Percentiles rank a stretch among this genome's conserved stretches.
Evolutionary conservation across 202 grass and related monocot species (phyloP).

Genomic region (Setaria viridis): DNA sequence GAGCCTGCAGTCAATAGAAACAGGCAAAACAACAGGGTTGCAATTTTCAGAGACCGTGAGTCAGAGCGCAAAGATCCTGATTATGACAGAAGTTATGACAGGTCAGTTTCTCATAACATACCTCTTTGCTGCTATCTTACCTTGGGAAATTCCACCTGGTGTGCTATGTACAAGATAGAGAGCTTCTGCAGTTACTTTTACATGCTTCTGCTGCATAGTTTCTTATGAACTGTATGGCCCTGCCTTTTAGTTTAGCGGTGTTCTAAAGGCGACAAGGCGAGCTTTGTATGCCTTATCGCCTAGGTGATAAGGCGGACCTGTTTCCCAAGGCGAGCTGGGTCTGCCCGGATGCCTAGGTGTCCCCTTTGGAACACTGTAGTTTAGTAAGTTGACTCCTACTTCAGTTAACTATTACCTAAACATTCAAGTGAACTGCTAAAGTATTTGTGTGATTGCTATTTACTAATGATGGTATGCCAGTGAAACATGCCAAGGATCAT

Average conservation of each 20-base stretch:
- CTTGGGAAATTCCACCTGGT: neutral
- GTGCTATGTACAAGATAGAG: neutral
- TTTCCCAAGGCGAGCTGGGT: too few relatives aligned
- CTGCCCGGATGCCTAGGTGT: too few relatives aligned
- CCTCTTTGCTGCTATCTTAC: constrained; percentile 5
- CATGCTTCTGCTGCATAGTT: neutral
- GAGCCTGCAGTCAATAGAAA: constrained; percentile 55
- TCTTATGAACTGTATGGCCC: neutral
- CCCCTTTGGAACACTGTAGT: too few relatives aligned
- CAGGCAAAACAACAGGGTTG: constrained; percentile 70
- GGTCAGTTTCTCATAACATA: constrained; percentile 46
- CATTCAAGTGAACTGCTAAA: neutral
- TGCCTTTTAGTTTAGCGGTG: neutral
- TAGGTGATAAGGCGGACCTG: too few relatives aligned
- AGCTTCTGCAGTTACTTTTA: neutral
- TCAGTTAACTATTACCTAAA: neutral
- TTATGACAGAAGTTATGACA: constrained; percentile 96
- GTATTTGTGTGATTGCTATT: constrained; percentile 11
- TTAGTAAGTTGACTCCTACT: neutral
- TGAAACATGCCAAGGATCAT: neutral
- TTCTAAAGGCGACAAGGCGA: too few relatives aligned
- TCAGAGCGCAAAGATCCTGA: constrained; percentile 94
- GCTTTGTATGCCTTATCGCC: too few relatives aligned
- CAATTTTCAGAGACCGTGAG: constrained; percentile 90
- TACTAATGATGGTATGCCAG: neutral